Evolutionary conservation across 805 yeast species (phyloP), one percentile per base, ranked within the genome.

Genomic region (Jamesozyma spencerorum): DNA sequence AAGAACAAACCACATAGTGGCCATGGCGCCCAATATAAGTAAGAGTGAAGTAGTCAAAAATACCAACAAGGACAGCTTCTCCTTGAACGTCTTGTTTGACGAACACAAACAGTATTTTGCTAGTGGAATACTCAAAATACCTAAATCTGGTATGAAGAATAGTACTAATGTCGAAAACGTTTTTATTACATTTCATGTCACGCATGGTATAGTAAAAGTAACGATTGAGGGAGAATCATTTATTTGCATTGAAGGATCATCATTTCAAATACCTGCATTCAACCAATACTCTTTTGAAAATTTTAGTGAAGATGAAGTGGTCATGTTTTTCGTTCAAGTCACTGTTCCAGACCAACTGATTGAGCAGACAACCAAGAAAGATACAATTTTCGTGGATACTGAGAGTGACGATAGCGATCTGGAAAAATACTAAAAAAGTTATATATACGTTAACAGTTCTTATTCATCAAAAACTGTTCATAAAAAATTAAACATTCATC

Each of bases 201-300:
- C 81, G 5, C 64, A 69, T 30, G 96, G 96, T 0, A 49, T 71
- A 3, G 55, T 85, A 5, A 83, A 83, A 51, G 86, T 84, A 2
- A 72, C 77, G 2, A 47, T 87, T 2, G 71, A 75, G 15, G 76
- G 74, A 5, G 69, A 67, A 15, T 68, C 65, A 17, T 84, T 87
- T 55, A 60, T 76, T 4, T 82, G 81, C 10, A 68, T 74, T 1
- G 65, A 70, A 41, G 95, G 95, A 1, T 81, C 94, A 38, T 73
- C 90, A 3, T 79, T 86, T 51, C 83, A 81, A 50, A 70, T 87
- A 5, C 95, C 95, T 1, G 73, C 81, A 65, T 79, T 79, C 5
- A 83, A 81, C 52, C 69, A 70, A 32, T 85, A 85, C 58, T 75
- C 79, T 14, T 70, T 86, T 47, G 70, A 69, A 36, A 84, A 84